Base-by-base conservation (phyloP, 257 asterid genomes). In the Ehretia macrophylla region DNA sequence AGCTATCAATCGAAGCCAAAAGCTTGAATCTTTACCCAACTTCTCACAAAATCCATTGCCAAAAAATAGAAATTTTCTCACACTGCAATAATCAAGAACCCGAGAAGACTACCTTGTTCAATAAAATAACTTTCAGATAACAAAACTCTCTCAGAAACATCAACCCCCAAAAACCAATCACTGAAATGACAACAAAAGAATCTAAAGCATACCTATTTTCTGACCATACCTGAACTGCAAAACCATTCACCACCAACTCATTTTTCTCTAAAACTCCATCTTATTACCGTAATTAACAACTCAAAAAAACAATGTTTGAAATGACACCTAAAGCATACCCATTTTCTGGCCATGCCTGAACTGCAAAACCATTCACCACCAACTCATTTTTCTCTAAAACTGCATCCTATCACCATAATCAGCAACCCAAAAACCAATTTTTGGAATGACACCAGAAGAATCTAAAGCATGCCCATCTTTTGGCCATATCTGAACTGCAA, bases 31-130 rank as follows among this genome's bases (percentile, higher is more conserved):
- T 14, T 62, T 58, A 35, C 37, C 20, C 5, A 21, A 4, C 23
- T 42, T 42, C 47, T 42, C 49, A 42, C 54, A 42, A 60, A 67
- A 68, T 50, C 59, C 21, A 66, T 27, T 42, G 32, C 44, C 51
- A 52, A 46, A 44, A 56, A 67, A 60, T 10, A 56, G 45, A 14
- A 20, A 42, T 10, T n/a, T 39, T 48, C 38, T 45, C 18, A 46
- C 20, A 11, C 40, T 59, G 47, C 37, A 8, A 51, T 27, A 45
- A 62, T 54, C 63, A 14, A 60, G 52, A 55, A 68, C 32, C 59
- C 67, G 55, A 64, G 49, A 69, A 63, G 18, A 63, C 46, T 20
- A 64, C 59, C 72, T 69, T 53, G 23, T 46, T 38, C 66, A 55
- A 56, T 53, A 14, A 14, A 50, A 37, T 32, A 59, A 16, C 55